Conservation (phyloP, 2,329 filamentous ascomycete species). For the Penicillium sp. region DNA sequence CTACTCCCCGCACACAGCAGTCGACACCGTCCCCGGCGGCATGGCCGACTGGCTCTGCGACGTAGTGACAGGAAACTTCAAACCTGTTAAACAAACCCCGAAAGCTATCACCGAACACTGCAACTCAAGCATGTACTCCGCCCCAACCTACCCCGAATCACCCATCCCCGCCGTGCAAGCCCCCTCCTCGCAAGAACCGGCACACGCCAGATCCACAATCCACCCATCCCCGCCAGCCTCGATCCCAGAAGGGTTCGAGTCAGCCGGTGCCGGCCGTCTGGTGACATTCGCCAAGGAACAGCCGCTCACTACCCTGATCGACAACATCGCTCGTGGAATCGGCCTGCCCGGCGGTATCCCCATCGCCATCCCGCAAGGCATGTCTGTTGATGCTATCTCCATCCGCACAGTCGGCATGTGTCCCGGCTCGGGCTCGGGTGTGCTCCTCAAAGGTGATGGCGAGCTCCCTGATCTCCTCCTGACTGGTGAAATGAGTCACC, state of each 20-base stretch:
- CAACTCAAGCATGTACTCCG: slow-evolving; percentile 37
- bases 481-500: slow-evolving; percentile 90
- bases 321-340: slow-evolving; percentile 60
- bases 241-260: slow-evolving; percentile 41
- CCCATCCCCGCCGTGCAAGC: slow-evolving; percentile 28
- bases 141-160: slow-evolving; percentile 40
- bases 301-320: slow-evolving; percentile 57
- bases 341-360: slow-evolving; percentile 66
- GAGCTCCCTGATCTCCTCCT: slow-evolving; percentile 72
- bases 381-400: slow-evolving; percentile 51
- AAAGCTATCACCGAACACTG: slow-evolving; percentile 14
- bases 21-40: slow-evolving; percentile 80
- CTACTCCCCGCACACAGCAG: slow-evolving; percentile 92
- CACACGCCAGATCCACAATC: slow-evolving; percentile 55
- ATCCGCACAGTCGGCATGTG: slow-evolving; percentile 79
- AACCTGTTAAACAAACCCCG: slow-evolving; percentile 2
- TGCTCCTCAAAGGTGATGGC: slow-evolving; percentile 59
- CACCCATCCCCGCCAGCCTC: slow-evolving; percentile 43
- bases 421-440: slow-evolving; percentile 78
- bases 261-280: slow-evolving; percentile 61
- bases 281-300: slow-evolving; percentile 56
- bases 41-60: slow-evolving; percentile 94
- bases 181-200: slow-evolving; percentile 16
- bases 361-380: slow-evolving; percentile 61
- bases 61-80: slow-evolving; percentile 62